phyloP scores from a whole-genome alignment of 768 basidiomycete species.

The Strobilomyces echinocephalus region DNA sequence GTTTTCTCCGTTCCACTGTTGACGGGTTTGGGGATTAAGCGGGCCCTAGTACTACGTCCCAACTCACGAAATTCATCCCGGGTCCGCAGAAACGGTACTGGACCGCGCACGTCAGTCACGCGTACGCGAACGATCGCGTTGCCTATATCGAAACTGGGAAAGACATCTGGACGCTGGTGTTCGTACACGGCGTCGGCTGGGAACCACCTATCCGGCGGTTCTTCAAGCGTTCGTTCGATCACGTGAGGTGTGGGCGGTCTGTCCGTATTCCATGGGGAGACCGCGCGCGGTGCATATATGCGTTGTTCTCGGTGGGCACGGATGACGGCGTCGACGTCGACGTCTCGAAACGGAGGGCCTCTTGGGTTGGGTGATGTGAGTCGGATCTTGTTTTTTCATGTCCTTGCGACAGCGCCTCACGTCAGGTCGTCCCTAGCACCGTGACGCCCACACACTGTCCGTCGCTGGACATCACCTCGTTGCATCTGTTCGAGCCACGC shows the following conservation, averaged over 20 bases:
- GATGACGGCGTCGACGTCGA: background rate
- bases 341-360: slow-evolving; percentile 1
- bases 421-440: background rate
- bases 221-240: background rate
- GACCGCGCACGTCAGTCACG: background rate
- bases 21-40: too few species aligned
- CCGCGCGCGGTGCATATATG: slow-evolving; percentile 1
- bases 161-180: slow-evolving; percentile 1
- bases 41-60: too few species aligned
- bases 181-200: background rate
- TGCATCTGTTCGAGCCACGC: slow-evolving; percentile 4
- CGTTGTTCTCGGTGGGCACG: slow-evolving; percentile 1
- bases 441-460: background rate
- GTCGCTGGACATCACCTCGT: slow-evolving; percentile 2
- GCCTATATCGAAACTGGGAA: background rate
- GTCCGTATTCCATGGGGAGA: slow-evolving; percentile 3
- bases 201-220: slow-evolving; percentile 1
- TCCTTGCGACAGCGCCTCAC: background rate
- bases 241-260: too few species aligned
- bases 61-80: too few species aligned
- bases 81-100: background rate
- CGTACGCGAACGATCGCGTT: background rate
- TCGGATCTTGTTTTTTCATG: background rate
- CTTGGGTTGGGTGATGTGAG: background rate
- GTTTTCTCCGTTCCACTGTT: background rate